phyloP scores from a whole-genome alignment of 164 flowering plant species.

The Vitis cinerea region DNA sequence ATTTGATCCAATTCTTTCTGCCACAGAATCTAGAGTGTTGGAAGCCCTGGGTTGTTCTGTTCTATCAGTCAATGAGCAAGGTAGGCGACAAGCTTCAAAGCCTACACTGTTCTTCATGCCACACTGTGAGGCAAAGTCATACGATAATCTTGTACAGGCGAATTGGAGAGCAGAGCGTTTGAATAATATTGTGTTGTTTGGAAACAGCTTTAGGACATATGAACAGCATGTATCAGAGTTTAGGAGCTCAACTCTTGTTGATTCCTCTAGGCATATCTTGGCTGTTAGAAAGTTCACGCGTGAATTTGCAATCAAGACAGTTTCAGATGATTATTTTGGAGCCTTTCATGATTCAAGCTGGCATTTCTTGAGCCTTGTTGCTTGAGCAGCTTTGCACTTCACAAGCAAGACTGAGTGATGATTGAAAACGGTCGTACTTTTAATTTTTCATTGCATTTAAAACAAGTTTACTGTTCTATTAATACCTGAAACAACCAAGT shows the following conservation, averaged over 20 bases:
- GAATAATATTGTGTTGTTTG: constrained; percentile 46
- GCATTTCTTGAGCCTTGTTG: constrained; percentile 64
- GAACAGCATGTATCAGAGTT: constrained; percentile 31
- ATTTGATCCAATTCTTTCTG: constrained; percentile 81
- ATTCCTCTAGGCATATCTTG: constrained; percentile 42
- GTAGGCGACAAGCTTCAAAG: constrained; percentile 47
- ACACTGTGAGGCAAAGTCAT: constrained; percentile 75
- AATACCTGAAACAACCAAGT: too few species aligned
- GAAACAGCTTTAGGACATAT: constrained; percentile 70
- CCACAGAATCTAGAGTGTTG: constrained; percentile 59
- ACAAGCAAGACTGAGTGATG: too few species aligned
- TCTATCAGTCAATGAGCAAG: constrained; percentile 65
- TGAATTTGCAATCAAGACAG: constrained; percentile 42
- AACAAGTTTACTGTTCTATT: not conserved
- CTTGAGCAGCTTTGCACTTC: constrained; percentile 1
- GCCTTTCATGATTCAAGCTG: constrained; percentile 85
- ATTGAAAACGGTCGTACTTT: too few species aligned
- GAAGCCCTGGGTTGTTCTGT: constrained; percentile 63
- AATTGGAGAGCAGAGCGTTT: too few species aligned
- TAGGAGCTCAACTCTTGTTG: constrained; percentile 24
- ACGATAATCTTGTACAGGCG: constrained; percentile 42
- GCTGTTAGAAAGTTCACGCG: constrained; percentile 36
- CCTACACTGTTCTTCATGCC: constrained; percentile 93
- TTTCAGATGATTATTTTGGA: constrained; percentile 56
- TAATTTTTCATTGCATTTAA: too few species aligned